These are phyloP conservation scores for Venturiaceae sp. DNA, from an alignment of 2,329 filamentous ascomycete genomes.

Conservation along the genomic window DNA sequence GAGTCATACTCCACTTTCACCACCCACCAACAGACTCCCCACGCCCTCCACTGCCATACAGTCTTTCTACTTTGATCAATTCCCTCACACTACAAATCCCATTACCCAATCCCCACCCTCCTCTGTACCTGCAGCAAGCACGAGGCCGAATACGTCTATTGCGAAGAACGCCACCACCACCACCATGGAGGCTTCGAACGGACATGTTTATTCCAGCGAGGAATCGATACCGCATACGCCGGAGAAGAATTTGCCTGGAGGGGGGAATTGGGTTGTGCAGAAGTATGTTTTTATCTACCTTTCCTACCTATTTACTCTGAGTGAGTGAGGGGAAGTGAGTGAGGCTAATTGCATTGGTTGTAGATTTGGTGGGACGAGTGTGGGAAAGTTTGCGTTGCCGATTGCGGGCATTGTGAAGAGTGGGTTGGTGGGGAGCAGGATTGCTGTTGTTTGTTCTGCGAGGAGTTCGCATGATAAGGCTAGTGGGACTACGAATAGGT, in stretches of 20 bases:
- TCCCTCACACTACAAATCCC: slow-evolving; percentile 6
- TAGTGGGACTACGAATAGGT: slow-evolving; percentile 66
- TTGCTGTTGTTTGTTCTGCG: slow-evolving; percentile 92
- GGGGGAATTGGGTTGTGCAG: slow-evolving; percentile 68
- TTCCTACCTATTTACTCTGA: too few relatives aligned
- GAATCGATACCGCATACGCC: slow-evolving; percentile 28
- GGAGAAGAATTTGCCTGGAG: slow-evolving; percentile 39
- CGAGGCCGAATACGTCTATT: slow-evolving; percentile 9
- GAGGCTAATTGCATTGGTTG: not conserved
- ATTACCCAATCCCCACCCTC: slow-evolving; percentile 13
- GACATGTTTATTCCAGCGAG: slow-evolving; percentile 10
- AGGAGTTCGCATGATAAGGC: slow-evolving; percentile 89
- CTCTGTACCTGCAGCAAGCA: slow-evolving; percentile 11
- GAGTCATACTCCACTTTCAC: not conserved
- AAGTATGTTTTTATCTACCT: too few relatives aligned
- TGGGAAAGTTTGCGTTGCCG: slow-evolving; percentile 43
- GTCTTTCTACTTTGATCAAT: not conserved
- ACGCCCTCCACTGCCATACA: not conserved
- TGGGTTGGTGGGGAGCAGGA: slow-evolving; percentile 53
- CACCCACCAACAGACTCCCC: not conserved
- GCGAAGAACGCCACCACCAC: not conserved
- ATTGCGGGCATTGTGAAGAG: slow-evolving; percentile 10
- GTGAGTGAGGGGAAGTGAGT: not conserved
- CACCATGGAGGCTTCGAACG: slow-evolving; percentile 11
- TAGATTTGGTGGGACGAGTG: slow-evolving; percentile 82